Base-by-base conservation (phyloP, 352 stramenopile genomes). In the Phytophthora pistaciae region DNA sequence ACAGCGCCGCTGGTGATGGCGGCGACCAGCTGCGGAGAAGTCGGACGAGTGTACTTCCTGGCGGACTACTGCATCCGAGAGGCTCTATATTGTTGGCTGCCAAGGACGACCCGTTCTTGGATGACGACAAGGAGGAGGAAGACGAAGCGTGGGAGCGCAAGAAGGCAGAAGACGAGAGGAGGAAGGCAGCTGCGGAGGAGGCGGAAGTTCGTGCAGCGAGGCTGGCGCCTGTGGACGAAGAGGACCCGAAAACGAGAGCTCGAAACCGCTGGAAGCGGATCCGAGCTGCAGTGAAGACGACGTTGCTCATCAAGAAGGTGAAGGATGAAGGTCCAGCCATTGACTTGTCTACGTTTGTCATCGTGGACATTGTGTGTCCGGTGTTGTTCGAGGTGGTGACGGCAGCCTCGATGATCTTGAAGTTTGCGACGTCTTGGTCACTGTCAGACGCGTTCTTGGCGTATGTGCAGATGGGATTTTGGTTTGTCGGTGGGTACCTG, bases 391-490 rank as follows among this genome's bases (percentile, higher is more conserved):
- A 95, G 64, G 21, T 92, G 36, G 57, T 77, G 16, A 95, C 87
- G 50, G 55, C 74, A n/a, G 11, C 78, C 23, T 60, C 74, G n/a
- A 84, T 91, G 58, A 16, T 91, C 3, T 54, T 79, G 7, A 83
- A 88, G 64, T 73, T 94, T 31, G 56, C 87, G 21, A 57, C 71
- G 56, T 82, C 82, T 33, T 89, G 81, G 77, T 91, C 80, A 11
- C 69, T 86, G 16, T 84, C 74, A n/a, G 78, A 88, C 44, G 81
- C 84, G 0, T 95, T 95, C 60, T 75, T 90, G 46, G 65, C 80
- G 10, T 95, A 93, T 48, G 79, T 95, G 9, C 84, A 88, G 56
- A 87, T 82, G 64, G 87, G 87, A 6, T 92, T 93, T 53, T 93
- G 79, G 68, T 68, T 69, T 64, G 70, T 91, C 14, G 72, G 66